Percentiles rank a stretch among this genome's conserved stretches.
Conservation (phyloP, 208 protist species). For the Tritrichomonas musculus region DNA sequence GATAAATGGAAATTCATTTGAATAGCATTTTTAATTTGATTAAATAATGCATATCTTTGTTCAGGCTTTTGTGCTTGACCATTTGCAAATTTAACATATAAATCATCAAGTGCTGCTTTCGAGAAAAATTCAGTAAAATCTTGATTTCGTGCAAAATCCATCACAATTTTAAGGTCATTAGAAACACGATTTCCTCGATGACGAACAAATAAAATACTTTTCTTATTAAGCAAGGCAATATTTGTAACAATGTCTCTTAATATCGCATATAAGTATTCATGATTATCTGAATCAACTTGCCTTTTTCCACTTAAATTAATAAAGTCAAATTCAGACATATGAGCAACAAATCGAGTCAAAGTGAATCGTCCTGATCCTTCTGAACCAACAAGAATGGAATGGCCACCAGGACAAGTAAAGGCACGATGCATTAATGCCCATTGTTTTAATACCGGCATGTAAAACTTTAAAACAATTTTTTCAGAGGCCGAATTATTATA, state of each 20-base stretch:
- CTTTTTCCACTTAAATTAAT: neutral
- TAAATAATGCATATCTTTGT: neutral
- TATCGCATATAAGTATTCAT: neutral
- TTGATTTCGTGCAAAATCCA: neutral
- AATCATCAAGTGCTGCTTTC: neutral
- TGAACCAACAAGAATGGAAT: neutral
- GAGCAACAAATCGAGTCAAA: neutral
- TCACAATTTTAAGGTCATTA: neutral
- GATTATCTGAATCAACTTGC: neutral
- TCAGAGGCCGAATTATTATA: neutral
- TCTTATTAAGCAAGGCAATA: neutral
- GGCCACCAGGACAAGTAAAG: neutral
- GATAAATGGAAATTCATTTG: neutral
- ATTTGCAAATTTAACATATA: neutral
- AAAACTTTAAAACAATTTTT: neutral
- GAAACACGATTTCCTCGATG: neutral
- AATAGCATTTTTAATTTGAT: neutral
- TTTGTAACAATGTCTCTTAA: neutral
- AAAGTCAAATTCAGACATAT: neutral
- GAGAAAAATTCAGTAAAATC: neutral
- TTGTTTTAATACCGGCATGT: neutral
- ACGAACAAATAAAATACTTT: neutral
- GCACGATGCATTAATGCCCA: neutral
- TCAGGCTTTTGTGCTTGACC: neutral
- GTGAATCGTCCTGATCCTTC: neutral